Conservation (phyloP, 2,329 filamentous ascomycete genomes). For the Fusarium caatingaense region DNA sequence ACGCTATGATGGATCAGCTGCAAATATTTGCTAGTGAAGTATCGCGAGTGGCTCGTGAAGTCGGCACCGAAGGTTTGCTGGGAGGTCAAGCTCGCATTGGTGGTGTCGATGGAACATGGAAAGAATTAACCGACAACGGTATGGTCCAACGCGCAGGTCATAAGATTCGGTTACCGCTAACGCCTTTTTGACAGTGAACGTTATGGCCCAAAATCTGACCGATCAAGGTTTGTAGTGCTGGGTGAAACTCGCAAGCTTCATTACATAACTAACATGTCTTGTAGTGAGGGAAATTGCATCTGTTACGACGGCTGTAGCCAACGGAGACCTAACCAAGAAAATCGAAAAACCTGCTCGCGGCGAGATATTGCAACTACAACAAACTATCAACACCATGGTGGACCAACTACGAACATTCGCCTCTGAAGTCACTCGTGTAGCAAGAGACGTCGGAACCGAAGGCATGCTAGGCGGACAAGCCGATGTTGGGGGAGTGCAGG, state of each 20-base stretch:
- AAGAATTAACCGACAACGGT: conserved; percentile 91
- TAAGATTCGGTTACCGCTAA: conserved; percentile 20
- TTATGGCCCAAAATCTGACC: conserved; percentile 85
- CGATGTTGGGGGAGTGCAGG: conserved; percentile 84
- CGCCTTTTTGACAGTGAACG: conserved; percentile 69
- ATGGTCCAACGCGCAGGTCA: conserved; percentile 37
- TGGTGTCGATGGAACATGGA: conserved; percentile 96
- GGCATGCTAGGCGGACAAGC: conserved; percentile 85
- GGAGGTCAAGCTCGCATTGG: conserved; percentile 94
- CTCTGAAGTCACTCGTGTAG: conserved; percentile 84
- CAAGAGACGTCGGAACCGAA: conserved; percentile 85
- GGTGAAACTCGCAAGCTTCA: background rate
- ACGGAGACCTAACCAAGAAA: conserved; percentile 85
- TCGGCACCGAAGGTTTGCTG: conserved; percentile 93
- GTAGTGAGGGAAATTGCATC: conserved; percentile 84
- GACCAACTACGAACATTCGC: conserved; percentile 86
- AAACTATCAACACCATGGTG: conserved; percentile 92
- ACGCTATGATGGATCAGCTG: conserved; percentile 98
- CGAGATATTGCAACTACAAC: conserved; percentile 84
- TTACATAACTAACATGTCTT: conserved; percentile 24
- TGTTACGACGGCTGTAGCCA: conserved; percentile 84
- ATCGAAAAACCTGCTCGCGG: conserved; percentile 84
- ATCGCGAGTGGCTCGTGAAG: conserved; percentile 91
- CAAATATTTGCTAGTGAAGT: conserved; percentile 98
- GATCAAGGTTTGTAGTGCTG: conserved; percentile 68